Base-by-base conservation (phyloP, 2,329 filamentous ascomycete genomes). In the Cyanodermella asteris region DNA sequence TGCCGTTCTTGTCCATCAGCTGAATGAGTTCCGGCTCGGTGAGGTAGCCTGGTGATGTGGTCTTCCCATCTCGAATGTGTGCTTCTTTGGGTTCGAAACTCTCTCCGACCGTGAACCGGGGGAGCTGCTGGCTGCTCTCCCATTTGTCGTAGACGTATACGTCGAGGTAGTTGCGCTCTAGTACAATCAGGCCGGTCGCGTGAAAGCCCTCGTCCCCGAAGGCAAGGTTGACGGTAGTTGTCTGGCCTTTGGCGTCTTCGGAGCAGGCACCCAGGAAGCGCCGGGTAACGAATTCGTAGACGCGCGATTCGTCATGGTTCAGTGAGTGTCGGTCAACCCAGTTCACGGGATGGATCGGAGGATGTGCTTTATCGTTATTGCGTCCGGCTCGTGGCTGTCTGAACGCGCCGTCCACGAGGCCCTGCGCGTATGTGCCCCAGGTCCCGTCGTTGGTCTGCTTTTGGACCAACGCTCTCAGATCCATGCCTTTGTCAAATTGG, bases 1-100 rank as follows among this genome's bases (percentile, higher is more conserved):
- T 97, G 3, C 87, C 87, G 43, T 97, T 97, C 22, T 80, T 82
- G 51, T 97, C 87, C 87, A 97, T 97, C 7, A 97, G 62, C 3
- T 74, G 75, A 42, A 97, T 91, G 14, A 97, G 59, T 44, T 97
- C 87, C 1, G 87, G 82, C 44, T 97, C 87, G 0, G 87, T 94
- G 16, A 97, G 59, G 43, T 91, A 93, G 13, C 62, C 66, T 1
- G 87, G 87, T 8, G 82, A 59, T 1, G 62, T 65, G 0, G 87
- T 97, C 47, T 90, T 75, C n/a, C 87, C 84, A 38, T 94, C 81
- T 1, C 66, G 71, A 50, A 97, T 80, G 38, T 74, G 69, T 4
- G 81, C 84, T 50, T 93, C 82, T 1, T 71, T 77, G 0, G 87
- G 87, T 44, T 80, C 71, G 36, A 97, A 91, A 1, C 53, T 56